Conservation (phyloP, 495 filamentous ascomycete genomes). For the Sphaerosporella brunnea region DNA sequence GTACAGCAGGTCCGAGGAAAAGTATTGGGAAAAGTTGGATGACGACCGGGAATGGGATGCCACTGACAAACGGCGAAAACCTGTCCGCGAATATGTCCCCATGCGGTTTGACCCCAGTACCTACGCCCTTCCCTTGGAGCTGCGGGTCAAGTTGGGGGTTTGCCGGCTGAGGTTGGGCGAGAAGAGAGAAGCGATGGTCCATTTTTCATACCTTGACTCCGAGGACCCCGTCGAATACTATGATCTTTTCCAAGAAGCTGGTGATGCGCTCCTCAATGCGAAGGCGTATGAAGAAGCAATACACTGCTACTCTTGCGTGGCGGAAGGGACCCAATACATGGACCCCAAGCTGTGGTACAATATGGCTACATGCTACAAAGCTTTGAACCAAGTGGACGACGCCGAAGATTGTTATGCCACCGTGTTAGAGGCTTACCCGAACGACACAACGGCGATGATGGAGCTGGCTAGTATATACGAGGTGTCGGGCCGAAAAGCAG, state of each 20-base stretch:
- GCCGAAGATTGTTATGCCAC: slow-evolving; percentile 59
- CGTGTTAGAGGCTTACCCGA: slow-evolving; percentile 48
- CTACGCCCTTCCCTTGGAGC: slow-evolving; percentile 70
- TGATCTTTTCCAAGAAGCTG: slow-evolving; percentile 60
- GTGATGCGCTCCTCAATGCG: slow-evolving; percentile 43
- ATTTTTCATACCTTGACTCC: slow-evolving; percentile 23
- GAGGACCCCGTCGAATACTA: slow-evolving; percentile 39
- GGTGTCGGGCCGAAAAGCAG: slow-evolving; percentile 43
- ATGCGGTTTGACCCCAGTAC: slow-evolving; percentile 36
- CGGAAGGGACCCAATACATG: slow-evolving; percentile 36
- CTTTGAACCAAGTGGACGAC: slow-evolving; percentile 41
- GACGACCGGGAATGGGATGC: slow-evolving; percentile 91
- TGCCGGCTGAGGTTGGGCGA: slow-evolving; percentile 56
- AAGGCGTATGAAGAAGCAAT: slow-evolving; percentile 45
- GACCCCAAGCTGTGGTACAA: slow-evolving; percentile 48
- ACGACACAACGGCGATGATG: slow-evolving; percentile 52
- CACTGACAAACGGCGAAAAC: slow-evolving; percentile 47
- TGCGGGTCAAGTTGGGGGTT: slow-evolving; percentile 71
- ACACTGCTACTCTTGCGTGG: slow-evolving; percentile 53
- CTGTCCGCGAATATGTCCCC: slow-evolving; percentile 35
- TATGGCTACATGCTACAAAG: slow-evolving; percentile 54
- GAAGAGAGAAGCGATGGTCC: slow-evolving; percentile 59
- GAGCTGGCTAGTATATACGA: slow-evolving; percentile 69
- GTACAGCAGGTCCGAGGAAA: slow-evolving; percentile 53
- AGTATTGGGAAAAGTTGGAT: slow-evolving; percentile 57